Conservation (phyloP, 495 filamentous ascomycete species). For the Trichoderma asperelloides region DNA sequence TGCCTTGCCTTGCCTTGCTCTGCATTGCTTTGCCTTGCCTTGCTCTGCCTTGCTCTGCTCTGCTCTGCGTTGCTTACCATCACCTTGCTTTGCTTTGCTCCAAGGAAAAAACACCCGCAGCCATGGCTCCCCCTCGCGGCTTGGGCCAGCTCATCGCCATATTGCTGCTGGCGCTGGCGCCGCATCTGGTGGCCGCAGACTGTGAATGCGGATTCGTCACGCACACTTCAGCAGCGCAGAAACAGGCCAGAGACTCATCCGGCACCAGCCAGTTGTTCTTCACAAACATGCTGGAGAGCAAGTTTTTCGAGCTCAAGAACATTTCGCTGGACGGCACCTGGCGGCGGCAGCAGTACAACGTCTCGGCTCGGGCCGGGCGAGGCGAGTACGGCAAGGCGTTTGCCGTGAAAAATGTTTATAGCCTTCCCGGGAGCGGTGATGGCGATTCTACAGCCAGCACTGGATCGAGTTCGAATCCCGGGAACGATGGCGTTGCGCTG, state of each 20-base stretch:
- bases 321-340: conserved; percentile 47
- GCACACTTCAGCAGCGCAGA: conserved; percentile 8
- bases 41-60: background rate
- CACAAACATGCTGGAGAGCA: conserved; percentile 59
- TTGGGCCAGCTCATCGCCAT: conserved; percentile 12
- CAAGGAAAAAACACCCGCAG: background rate
- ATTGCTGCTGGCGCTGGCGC: conserved; percentile 12
- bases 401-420: conserved; percentile 41
- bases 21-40: background rate
- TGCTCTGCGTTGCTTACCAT: background rate
- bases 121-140: background rate
- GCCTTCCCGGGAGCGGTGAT: conserved; percentile 34
- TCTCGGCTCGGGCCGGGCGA: conserved; percentile 39
- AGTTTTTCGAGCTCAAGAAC: conserved; percentile 51
- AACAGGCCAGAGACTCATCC: conserved; percentile 22
- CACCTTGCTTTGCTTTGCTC: background rate
- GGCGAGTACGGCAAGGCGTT: conserved; percentile 61
- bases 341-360: conserved; percentile 54
- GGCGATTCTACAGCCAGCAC: conserved; percentile 24
- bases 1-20: background rate
- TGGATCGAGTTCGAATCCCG: conserved; percentile 26
- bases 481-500: conserved; percentile 48
- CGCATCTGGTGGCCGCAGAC: conserved; percentile 27
- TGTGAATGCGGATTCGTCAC: conserved; percentile 65
- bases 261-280: conserved; percentile 33